A percentile compares a stretch with the other conserved stretches of the same genome.
These are phyloP conservation scores for Echinochloa phyllopogon DNA, from an alignment of 176 grass and related monocot species.

Conservation along the genomic window DNA sequence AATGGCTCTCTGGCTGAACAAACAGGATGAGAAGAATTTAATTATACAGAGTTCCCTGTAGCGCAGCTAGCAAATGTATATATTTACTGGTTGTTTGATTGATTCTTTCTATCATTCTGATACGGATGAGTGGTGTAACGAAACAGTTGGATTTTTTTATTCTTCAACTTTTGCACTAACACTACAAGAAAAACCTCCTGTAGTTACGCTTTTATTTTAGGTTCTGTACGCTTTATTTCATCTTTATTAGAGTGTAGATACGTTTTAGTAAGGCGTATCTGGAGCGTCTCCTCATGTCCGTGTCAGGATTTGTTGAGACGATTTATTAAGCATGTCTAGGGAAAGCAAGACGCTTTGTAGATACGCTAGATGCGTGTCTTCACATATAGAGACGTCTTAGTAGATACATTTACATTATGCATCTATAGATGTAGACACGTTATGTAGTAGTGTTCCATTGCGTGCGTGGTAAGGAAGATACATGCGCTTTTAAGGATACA, in stretches of 20 bases:
- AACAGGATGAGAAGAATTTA: slow-evolving; percentile 16
- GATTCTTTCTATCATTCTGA: background rate
- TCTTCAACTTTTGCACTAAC: background rate
- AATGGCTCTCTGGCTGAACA: slow-evolving; percentile 25
- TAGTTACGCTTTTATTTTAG: too few species aligned
- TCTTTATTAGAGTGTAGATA: background rate
- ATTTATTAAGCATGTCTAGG: too few species aligned
- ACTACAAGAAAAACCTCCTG: too few species aligned
- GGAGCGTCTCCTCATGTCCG: background rate
- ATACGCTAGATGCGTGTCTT: background rate
- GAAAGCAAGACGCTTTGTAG: too few species aligned
- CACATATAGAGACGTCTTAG: background rate
- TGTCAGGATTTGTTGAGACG: background rate
- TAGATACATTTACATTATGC: background rate
- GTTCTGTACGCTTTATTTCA: background rate
- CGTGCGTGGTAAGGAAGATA: background rate
- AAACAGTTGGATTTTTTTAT: background rate
- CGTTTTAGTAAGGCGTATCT: background rate
- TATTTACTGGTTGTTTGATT: background rate
- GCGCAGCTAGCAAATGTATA: background rate
- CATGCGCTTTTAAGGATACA: background rate
- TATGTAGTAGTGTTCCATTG: background rate
- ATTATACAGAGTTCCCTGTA: slow-evolving; percentile 26
- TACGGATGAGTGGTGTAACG: background rate
- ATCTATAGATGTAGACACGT: background rate